phyloP scores from a whole-genome alignment of 2,329 filamentous ascomycete species.

The Periconia sp. region DNA sequence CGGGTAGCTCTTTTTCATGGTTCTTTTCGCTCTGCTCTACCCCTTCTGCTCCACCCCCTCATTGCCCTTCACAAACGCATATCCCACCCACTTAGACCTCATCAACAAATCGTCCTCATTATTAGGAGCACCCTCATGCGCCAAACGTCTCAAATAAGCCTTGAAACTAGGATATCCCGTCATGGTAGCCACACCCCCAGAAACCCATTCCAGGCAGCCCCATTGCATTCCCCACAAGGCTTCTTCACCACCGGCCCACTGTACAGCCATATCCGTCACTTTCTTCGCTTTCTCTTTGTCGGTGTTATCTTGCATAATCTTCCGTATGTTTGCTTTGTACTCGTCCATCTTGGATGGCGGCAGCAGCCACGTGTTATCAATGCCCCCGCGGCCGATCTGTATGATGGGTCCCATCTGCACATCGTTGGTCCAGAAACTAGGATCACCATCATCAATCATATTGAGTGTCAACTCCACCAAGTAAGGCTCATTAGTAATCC shows the following conservation, averaged over 20 bases:
- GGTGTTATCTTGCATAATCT: not conserved
- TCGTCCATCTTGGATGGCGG: not conserved
- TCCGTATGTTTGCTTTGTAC: not conserved
- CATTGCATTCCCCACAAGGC: not conserved
- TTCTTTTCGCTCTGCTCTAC: too few species aligned
- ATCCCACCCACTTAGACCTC: too few species aligned
- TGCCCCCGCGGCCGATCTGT: slow-evolving; percentile 7
- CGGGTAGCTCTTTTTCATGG: too few species aligned
- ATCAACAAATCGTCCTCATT: too few species aligned
- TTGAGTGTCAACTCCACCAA: slow-evolving; percentile 3
- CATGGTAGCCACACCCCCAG: not conserved
- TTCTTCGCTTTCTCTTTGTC: not conserved
- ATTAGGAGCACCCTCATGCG: not conserved
- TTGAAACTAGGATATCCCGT: not conserved
- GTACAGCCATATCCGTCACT: too few species aligned
- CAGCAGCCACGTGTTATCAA: not conserved
- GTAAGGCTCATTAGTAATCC: slow-evolving; percentile 7
- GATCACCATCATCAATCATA: not conserved
- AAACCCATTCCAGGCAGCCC: not conserved
- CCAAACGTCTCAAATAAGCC: not conserved
- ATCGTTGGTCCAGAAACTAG: not conserved
- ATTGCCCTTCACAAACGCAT: too few species aligned
- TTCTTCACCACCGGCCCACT: too few species aligned
- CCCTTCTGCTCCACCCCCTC: too few species aligned
- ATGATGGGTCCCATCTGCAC: slow-evolving; percentile 2